These are phyloP conservation scores for Gaertneriomyces sp. DNA, from an alignment of 192 early-diverging fungal genomes.

Conservation along the genomic window DNA sequence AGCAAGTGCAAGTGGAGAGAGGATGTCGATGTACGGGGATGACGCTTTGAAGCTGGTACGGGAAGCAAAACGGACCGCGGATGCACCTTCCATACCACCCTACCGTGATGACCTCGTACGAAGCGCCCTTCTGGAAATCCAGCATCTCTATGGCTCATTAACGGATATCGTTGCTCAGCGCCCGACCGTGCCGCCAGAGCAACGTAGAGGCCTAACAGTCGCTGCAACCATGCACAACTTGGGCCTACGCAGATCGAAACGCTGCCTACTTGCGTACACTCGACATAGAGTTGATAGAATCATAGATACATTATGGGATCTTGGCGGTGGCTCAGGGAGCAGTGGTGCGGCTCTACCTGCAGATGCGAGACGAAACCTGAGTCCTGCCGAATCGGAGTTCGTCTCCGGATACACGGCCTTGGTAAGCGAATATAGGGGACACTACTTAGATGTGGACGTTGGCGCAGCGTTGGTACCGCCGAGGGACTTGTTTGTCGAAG, in stretches of 20 bases:
- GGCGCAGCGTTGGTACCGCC: conserved; percentile 77
- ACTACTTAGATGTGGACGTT: conserved; percentile 69
- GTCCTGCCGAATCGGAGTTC: conserved; percentile 61
- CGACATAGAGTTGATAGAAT: conserved; percentile 65
- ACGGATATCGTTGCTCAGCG: conserved; percentile 9
- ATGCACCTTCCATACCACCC: conserved; percentile 48
- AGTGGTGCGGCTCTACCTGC: conserved; percentile 48
- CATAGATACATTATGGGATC: conserved; percentile 64
- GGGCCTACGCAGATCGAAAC: conserved; percentile 74
- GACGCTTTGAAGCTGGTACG: conserved; percentile 73
- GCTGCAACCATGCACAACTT: conserved; percentile 51
- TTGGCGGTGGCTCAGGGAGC: conserved; percentile 49
- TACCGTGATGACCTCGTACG: conserved; percentile 82
- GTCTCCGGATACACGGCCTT: conserved; percentile 59
- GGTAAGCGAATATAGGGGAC: conserved; percentile 65
- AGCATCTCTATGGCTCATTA: conserved; percentile 23
- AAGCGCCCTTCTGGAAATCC: conserved; percentile 74
- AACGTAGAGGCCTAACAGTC: conserved; percentile 16
- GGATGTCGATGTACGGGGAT: conserved; percentile 68
- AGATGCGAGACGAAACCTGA: conserved; percentile 32
- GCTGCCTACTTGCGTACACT: conserved; percentile 86
- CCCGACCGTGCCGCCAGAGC: conserved; percentile 9
- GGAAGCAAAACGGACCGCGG: conserved; percentile 72
- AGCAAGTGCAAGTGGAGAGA: not conserved
- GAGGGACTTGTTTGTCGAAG: conserved; percentile 86